Base-by-base conservation (phyloP, 768 basidiomycete species). In the Podaxis pistillaris region DNA sequence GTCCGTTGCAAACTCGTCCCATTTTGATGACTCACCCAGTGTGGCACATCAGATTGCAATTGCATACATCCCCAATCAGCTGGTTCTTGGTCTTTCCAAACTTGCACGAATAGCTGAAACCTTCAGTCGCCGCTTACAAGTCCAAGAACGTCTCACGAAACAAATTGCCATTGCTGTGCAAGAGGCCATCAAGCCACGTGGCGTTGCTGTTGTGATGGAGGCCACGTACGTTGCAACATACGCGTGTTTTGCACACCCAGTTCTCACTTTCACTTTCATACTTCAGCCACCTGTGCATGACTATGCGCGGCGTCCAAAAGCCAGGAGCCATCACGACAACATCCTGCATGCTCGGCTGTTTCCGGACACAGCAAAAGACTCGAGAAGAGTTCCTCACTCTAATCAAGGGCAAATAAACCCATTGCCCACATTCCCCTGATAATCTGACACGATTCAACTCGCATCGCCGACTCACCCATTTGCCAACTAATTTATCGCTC, bases 301-400 rank as follows among this genome's bases (percentile, higher is more conserved):
- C 96, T 2, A 98, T 98, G 96, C 90, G 97, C 65, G 97, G 97
- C 58, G 97, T 99, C 8, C 97, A 99, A 77, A 99, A 99, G 76
- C 96, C 96, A 2, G 97, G 97, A 26, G 84, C 96, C 6, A 86
- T 91, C 24, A 99, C 97, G 0, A 90, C 95, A 50, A 99, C 97
- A 5, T 95, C 93, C 4, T 96, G 95, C 68, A 99, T 99, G 97
- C 81, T 98, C 57, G 97, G 97, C 15, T 97, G 94, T 73, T 99
- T 99, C 85, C 86, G 97, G 63, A 90, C 92, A n/a, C 92, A 96
- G 68, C 96, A 98, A 75, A 98, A 99, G 80, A 99, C 96, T 37
- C 86, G 97, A 33, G 96, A 97, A 76, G 97, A 98, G 74, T 96
- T 96, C 79, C 86, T 95, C 65, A 93, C 91, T 17, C 81, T 96